Evolutionary conservation across 768 basidiomycete genomes (phyloP).

Genomic region (Lentinula edodes): DNA sequence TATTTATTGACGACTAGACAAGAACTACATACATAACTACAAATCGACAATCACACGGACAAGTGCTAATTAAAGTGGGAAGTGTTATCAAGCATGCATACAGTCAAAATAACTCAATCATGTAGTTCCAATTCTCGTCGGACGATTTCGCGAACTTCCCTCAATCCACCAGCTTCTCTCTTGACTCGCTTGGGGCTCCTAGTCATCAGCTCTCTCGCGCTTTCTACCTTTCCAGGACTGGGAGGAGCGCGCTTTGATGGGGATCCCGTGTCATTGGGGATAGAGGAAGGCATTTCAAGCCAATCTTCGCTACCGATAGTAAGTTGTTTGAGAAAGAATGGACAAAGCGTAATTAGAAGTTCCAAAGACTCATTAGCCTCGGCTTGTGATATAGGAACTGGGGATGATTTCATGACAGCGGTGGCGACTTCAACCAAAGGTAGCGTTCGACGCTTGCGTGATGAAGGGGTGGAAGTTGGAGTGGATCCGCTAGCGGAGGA

Average conservation of each 20-base stretch:
- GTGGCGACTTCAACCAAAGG: conserved; percentile 60
- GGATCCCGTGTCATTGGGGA: conserved; percentile 18
- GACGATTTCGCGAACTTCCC: conserved; percentile 79
- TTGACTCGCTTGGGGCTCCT: conserved; percentile 73
- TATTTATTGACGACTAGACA: background rate
- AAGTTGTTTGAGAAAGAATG: conserved; percentile 71
- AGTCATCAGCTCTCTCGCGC: conserved; percentile 53
- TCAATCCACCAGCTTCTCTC: conserved; percentile 64
- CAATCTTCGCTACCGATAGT: conserved; percentile 53
- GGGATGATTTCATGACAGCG: conserved; percentile 75
- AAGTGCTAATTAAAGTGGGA: background rate
- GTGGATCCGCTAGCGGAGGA: conserved; percentile 52
- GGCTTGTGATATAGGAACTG: conserved; percentile 70
- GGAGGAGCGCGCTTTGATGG: conserved; percentile 33
- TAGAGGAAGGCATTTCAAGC: conserved; percentile 54
- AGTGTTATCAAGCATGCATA: conserved; percentile 17
- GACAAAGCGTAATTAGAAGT: conserved; percentile 64
- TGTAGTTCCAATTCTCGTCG: conserved; percentile 70
- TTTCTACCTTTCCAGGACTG: conserved; percentile 57
- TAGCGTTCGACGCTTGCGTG: conserved; percentile 67
- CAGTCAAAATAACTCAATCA: conserved; percentile 32
- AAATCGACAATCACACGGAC: background rate
- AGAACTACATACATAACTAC: background rate
- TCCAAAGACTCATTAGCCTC: conserved; percentile 73
- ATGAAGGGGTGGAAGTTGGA: conserved; percentile 36